phyloP scores from a whole-genome alignment of 257 asterid genomes.

The Scutellaria baicalensis region DNA sequence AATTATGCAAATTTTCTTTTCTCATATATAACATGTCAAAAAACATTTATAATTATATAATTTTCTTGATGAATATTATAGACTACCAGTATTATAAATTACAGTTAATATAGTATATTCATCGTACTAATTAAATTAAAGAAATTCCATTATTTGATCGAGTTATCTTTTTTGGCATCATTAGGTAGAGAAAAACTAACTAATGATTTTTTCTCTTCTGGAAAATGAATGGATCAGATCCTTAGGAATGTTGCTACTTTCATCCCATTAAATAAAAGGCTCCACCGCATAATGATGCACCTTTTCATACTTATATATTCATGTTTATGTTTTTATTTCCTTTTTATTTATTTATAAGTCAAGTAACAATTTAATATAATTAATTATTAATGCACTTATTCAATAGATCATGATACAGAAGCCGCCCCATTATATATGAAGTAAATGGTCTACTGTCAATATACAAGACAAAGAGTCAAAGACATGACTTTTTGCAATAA shows the following conservation, averaged over 20 bases:
- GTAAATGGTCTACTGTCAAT: neutral
- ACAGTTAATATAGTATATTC: too few species aligned
- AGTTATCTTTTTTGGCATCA: too few species aligned
- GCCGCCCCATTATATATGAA: constrained; percentile 20
- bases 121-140: too few species aligned
- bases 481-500: neutral
- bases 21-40: too few species aligned
- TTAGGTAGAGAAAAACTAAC: too few species aligned
- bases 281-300: neutral
- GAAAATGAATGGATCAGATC: constrained; percentile 4
- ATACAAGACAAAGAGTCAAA: too few species aligned
- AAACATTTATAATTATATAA: too few species aligned
- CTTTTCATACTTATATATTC: neutral
- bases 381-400: neutral
- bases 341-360: neutral
- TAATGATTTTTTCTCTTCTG: too few species aligned
- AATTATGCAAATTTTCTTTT: too few species aligned
- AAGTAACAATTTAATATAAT: neutral
- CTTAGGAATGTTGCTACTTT: neutral
- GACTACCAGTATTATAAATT: too few species aligned
- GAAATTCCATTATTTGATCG: too few species aligned
- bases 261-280: neutral
- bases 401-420: neutral
- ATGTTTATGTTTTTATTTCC: neutral
- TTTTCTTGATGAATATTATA: too few species aligned